Conservation (phyloP, 1,284 basidiomycete species). For the Trichosporon sp. region DNA sequence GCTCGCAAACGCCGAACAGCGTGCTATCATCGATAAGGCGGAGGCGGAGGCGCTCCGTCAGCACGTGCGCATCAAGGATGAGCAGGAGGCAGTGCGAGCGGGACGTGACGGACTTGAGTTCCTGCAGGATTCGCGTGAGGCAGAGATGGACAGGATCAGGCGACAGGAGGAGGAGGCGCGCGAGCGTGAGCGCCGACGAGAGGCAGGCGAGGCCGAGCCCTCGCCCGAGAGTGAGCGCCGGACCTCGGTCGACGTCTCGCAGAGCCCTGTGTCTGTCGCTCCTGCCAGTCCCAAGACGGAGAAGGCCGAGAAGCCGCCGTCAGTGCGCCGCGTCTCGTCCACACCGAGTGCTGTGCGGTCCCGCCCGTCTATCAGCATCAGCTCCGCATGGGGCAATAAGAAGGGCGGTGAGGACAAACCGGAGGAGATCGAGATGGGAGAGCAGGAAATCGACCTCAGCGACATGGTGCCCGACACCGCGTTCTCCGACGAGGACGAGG, state of each 20-base stretch:
- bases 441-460: slow-evolving; percentile 36
- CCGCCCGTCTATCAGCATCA: slow-evolving; percentile 8
- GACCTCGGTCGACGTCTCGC: not conserved
- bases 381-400: slow-evolving; percentile 19
- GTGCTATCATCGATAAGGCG: slow-evolving; percentile 33
- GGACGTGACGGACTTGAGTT: slow-evolving; percentile 44
- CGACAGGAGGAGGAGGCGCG: slow-evolving; percentile 16
- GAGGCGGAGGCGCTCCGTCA: slow-evolving; percentile 33
- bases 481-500: slow-evolving; percentile 6
- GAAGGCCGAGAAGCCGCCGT: not conserved
- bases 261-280: not conserved
- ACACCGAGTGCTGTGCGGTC: not conserved
- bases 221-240: not conserved
- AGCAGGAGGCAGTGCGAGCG: slow-evolving; percentile 24
- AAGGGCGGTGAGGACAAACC: not conserved
- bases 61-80: slow-evolving; percentile 33
- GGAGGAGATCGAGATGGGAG: slow-evolving; percentile 6
- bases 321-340: not conserved
- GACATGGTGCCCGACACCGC: slow-evolving; percentile 28
- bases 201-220: not conserved
- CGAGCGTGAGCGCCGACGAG: slow-evolving; percentile 7
- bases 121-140: slow-evolving; percentile 24
- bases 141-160: slow-evolving; percentile 11
- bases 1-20: slow-evolving; percentile 37
- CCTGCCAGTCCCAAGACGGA: not conserved